Percentiles rank a stretch among this genome's conserved stretches.
Conservation (phyloP, 2,329 filamentous ascomycete species). For the Huntiella decipiens region DNA sequence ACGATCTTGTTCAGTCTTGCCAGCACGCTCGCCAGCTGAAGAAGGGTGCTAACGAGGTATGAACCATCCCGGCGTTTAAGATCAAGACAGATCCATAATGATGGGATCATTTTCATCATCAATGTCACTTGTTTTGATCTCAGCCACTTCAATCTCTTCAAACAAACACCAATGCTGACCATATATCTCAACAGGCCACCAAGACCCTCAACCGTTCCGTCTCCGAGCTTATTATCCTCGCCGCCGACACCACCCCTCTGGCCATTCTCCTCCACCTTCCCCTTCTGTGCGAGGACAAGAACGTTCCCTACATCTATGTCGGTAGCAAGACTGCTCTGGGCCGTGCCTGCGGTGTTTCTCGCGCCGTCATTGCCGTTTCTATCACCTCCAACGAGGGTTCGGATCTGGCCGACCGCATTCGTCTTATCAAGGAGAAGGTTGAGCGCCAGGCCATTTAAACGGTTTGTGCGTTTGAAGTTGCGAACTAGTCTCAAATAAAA, state of each 20-base stretch:
- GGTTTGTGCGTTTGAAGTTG: background rate
- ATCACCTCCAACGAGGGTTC: conserved; percentile 87
- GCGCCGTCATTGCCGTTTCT: conserved; percentile 67
- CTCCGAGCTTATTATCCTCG: conserved; percentile 72
- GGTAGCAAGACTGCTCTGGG: conserved; percentile 70
- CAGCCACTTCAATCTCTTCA: background rate
- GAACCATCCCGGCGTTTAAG: background rate
- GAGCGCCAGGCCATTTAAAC: conserved; percentile 82
- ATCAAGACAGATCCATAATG: background rate
- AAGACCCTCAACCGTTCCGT: conserved; percentile 87
- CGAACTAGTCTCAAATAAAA: background rate
- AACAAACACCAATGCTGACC: background rate
- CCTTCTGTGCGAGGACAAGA: conserved; percentile 69
- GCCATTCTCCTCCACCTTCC: conserved; percentile 81
- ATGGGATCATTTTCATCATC: too few species aligned
- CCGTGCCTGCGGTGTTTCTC: conserved; percentile 72
- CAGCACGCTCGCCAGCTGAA: conserved; percentile 57
- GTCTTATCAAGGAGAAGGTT: conserved; percentile 80
- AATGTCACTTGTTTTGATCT: too few species aligned
- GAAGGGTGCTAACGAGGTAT: conserved; percentile 66
- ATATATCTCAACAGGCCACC: conserved; percentile 30
- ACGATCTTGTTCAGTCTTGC: conserved; percentile 63
- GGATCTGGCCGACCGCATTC: conserved; percentile 75
- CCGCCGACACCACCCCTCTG: conserved; percentile 71
- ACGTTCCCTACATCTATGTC: conserved; percentile 46